Percentiles rank a stretch among this genome's conserved stretches.
Evolutionary conservation across 208 protist genomes (phyloP).

Genomic region (Acanthamoeba comandoni): DNA sequence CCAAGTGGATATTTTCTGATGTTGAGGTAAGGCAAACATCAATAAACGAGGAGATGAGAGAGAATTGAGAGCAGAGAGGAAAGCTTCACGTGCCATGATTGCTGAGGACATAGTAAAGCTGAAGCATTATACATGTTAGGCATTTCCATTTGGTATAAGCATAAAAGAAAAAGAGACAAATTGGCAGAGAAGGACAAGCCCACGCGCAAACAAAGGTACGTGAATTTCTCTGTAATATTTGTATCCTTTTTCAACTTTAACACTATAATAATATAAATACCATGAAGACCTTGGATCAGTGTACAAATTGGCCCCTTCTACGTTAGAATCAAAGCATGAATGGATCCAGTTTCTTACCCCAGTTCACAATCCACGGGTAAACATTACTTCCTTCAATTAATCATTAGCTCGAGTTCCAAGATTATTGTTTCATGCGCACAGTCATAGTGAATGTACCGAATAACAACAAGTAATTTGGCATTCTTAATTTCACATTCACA

Average conservation of each 20-base stretch:
- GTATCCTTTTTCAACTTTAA: neutral
- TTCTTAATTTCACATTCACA: neutral
- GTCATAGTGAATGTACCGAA: too few species aligned
- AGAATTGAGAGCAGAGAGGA: neutral
- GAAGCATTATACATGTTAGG: conserved; percentile 9
- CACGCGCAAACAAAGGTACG: neutral
- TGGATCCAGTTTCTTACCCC: conserved; percentile 12
- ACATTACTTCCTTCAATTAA: too few species aligned
- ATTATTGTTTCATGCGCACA: neutral
- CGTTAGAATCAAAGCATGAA: neutral
- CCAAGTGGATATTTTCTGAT: conserved; percentile 58
- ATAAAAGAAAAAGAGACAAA: conserved; percentile 12
- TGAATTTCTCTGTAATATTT: neutral
- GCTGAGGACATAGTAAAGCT: too few species aligned
- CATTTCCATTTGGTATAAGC: conserved; percentile 13
- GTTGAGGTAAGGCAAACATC: neutral
- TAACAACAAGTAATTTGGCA: neutral
- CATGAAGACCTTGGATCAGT: neutral
- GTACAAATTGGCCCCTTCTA: neutral
- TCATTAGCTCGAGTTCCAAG: conserved; percentile 34
- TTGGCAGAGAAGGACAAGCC: conserved; percentile 34
- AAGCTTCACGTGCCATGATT: too few species aligned
- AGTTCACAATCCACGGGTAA: too few species aligned
- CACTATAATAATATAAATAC: neutral
- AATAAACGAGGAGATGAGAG: neutral